Evolutionary conservation across 1,284 basidiomycete genomes (phyloP).

Genomic region (Ceratorhiza oryzae-sativae): DNA sequence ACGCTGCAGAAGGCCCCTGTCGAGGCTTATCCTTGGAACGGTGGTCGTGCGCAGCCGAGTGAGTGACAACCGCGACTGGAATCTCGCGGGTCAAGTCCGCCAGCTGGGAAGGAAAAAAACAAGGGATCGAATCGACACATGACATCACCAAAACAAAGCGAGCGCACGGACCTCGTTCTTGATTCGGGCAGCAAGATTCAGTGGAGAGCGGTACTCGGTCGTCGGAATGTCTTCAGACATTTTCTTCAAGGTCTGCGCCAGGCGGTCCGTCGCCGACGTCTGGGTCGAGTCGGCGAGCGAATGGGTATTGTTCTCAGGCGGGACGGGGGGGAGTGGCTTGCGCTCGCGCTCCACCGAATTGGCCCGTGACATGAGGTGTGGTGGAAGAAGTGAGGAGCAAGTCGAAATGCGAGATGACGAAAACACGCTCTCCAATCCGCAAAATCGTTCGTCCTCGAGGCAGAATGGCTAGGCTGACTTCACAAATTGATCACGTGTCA

Average conservation of each 20-base stretch:
- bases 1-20: neutral
- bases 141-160: constrained; percentile 37
- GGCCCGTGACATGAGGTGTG: constrained; percentile 20
- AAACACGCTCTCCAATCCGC: neutral
- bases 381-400: constrained; percentile 23
- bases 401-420: neutral
- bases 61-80: neutral
- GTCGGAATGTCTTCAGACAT: constrained; percentile 29
- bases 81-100: constrained; percentile 26
- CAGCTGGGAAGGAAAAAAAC: constrained; percentile 31
- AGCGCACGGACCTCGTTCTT: constrained; percentile 32
- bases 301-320: neutral
- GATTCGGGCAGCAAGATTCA: constrained; percentile 29
- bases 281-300: constrained; percentile 17
- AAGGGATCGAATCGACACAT: constrained; percentile 23
- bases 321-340: constrained; percentile 32
- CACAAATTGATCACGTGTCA: constrained; percentile 11
- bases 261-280: constrained; percentile 11
- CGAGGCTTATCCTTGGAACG: neutral
- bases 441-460: constrained; percentile 29
- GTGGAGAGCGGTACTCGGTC: constrained; percentile 32
- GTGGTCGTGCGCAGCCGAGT: constrained; percentile 8
- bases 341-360: constrained; percentile 34
- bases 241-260: constrained; percentile 25
- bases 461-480: constrained; percentile 16